These are phyloP conservation scores for Cutaneotrichosporon mucoides DNA, from an alignment of 1,284 basidiomycete species.

Conservation along the genomic window DNA sequence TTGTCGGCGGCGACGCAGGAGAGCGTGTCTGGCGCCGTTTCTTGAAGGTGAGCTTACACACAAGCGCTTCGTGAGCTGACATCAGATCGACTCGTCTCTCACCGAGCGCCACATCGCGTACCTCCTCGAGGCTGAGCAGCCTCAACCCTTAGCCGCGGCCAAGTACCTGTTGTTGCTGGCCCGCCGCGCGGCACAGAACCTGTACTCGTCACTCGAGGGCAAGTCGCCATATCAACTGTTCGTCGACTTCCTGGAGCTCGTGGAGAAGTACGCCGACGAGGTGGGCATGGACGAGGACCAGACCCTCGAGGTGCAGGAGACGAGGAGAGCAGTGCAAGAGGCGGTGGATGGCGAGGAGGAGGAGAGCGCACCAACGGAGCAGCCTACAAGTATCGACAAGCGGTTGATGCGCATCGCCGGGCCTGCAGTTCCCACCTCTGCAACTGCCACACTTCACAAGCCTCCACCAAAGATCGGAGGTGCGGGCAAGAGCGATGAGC, in stretches of 20 bases:
- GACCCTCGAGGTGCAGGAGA: constrained; percentile 51
- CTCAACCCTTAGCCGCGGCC: constrained; percentile 87
- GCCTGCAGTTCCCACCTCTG: constrained; percentile 58
- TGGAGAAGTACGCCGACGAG: constrained; percentile 85
- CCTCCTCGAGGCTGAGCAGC: constrained; percentile 64
- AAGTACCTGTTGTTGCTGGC: constrained; percentile 83
- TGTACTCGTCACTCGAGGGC: constrained; percentile 82
- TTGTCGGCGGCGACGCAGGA: constrained; percentile 74
- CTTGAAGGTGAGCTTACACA: constrained; percentile 55
- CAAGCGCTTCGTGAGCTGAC: background rate
- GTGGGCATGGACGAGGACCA: constrained; percentile 85
- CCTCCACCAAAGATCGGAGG: constrained; percentile 20
- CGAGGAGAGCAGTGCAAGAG: constrained; percentile 51
- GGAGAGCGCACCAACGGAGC: constrained; percentile 18
- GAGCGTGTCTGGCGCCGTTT: constrained; percentile 88
- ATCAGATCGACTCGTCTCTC: constrained; percentile 67
- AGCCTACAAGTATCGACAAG: constrained; percentile 22
- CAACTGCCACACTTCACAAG: constrained; percentile 25
- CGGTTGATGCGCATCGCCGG: constrained; percentile 56
- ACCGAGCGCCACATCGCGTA: constrained; percentile 79
- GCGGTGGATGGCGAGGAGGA: constrained; percentile 50
- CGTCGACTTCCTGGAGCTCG: constrained; percentile 86
- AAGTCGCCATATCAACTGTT: constrained; percentile 95
- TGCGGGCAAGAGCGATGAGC: constrained; percentile 51
- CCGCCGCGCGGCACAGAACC: constrained; percentile 73